Percentiles rank a stretch among this genome's conserved stretches.
Conservation (phyloP, 2,329 filamentous ascomycete species). For the Paraphaeosphaeria minitans region DNA sequence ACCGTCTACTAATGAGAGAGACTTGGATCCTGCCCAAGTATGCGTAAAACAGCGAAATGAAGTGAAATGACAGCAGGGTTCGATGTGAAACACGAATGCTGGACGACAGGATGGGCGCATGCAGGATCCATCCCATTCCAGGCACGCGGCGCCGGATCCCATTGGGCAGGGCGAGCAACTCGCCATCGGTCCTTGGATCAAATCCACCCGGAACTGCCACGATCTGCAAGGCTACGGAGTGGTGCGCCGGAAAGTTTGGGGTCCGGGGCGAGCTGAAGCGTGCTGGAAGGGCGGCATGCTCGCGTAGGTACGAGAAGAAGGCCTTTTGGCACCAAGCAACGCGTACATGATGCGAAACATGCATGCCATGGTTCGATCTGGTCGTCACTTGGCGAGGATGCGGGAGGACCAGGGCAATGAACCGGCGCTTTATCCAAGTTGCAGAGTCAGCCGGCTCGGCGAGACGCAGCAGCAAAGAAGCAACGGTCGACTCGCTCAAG, state of each 20-base stretch:
- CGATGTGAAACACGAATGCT: not conserved
- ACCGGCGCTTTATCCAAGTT: slow-evolving; percentile 22
- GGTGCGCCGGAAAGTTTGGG: slow-evolving; percentile 14
- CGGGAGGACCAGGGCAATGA: slow-evolving; percentile 14
- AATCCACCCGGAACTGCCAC: slow-evolving; percentile 4
- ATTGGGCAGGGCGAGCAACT: slow-evolving; percentile 19
- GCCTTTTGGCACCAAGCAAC: not conserved
- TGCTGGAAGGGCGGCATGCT: not conserved
- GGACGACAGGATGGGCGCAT: slow-evolving; percentile 6
- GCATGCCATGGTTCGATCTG: slow-evolving; percentile 7
- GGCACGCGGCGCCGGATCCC: slow-evolving; percentile 19
- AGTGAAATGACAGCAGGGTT: slow-evolving; percentile 1
- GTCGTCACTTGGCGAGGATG: slow-evolving; percentile 2
- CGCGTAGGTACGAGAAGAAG: not conserved
- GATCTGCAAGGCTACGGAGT: slow-evolving; percentile 22
- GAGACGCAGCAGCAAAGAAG: slow-evolving; percentile 10
- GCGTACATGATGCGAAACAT: not conserved
- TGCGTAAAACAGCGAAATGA: not conserved
- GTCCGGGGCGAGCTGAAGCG: slow-evolving; percentile 2
- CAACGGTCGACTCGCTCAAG: slow-evolving; percentile 1
- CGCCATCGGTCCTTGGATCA: not conserved
- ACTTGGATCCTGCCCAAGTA: not conserved
- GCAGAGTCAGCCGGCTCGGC: slow-evolving; percentile 1
- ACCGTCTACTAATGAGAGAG: not conserved
- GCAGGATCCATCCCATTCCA: slow-evolving; percentile 20